phyloP scores from a whole-genome alignment of 257 asterid genomes.

The Ballota nigra region DNA sequence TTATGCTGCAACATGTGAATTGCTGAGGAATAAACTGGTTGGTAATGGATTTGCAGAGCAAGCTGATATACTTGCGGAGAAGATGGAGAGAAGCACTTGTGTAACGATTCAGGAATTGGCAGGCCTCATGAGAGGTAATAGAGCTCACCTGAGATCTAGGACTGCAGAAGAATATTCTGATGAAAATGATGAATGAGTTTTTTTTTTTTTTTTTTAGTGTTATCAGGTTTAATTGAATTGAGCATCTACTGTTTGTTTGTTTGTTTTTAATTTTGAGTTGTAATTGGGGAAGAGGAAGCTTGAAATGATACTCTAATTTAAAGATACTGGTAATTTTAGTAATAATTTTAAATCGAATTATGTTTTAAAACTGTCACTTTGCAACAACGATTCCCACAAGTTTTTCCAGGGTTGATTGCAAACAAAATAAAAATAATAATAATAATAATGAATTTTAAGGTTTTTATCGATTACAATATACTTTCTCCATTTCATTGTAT shows the following conservation, averaged over 20 bases:
- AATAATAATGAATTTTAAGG: no score
- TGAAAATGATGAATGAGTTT: slow-evolving; percentile 39
- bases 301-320: background rate
- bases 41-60: slow-evolving; percentile 67
- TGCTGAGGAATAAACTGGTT: slow-evolving; percentile 69
- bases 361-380: background rate
- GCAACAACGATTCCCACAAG: background rate
- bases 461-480: no score
- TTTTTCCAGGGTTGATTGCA: no score
- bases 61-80: slow-evolving; percentile 67
- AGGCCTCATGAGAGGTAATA: slow-evolving; percentile 56
- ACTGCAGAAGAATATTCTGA: slow-evolving; percentile 49
- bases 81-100: slow-evolving; percentile 82
- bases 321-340: no score
- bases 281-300: background rate
- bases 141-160: slow-evolving; percentile 25
- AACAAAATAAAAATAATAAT: no score
- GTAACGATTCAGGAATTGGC: slow-evolving; percentile 54
- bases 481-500: no score
- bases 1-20: slow-evolving; percentile 47
- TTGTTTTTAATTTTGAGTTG: background rate
- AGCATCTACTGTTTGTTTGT: background rate
- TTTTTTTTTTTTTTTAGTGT: background rate
- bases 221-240: background rate
- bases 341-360: no score